phyloP scores from a whole-genome alignment of 2,329 filamentous ascomycete species.

The Diaporthe sp. region DNA sequence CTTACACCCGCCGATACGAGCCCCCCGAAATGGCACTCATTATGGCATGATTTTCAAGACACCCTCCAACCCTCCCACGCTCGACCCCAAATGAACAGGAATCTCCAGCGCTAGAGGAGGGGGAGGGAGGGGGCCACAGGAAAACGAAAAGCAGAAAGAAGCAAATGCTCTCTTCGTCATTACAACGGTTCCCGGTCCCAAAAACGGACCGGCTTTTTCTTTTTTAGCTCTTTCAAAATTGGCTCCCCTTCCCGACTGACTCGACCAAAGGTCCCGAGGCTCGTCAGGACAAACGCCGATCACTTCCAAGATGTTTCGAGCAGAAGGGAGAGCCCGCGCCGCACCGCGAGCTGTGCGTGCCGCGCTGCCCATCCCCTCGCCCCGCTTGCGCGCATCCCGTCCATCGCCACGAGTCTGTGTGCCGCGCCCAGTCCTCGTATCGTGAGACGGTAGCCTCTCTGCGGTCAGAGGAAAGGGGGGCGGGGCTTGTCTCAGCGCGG shows the following conservation, averaged over 20 bases:
- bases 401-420: slow-evolving; percentile 27
- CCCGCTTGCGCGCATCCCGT: slow-evolving; percentile 11
- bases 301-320: slow-evolving; percentile 18
- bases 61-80: neutral
- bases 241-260: slow-evolving; percentile 8
- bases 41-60: slow-evolving; percentile 29
- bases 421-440: slow-evolving; percentile 35
- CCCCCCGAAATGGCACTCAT: slow-evolving; percentile 18
- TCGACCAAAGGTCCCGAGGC: neutral
- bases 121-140: neutral
- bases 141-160: neutral
- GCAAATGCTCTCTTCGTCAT: slow-evolving; percentile 2
- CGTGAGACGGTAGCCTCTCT: slow-evolving; percentile 32
- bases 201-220: slow-evolving; percentile 15
- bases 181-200: slow-evolving; percentile 29
- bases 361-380: neutral
- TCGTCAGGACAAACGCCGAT: slow-evolving; percentile 5
- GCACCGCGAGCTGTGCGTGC: slow-evolving; percentile 23
- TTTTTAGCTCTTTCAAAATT: slow-evolving; percentile 11
- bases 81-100: neutral
- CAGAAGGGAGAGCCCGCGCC: slow-evolving; percentile 17
- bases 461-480: slow-evolving; percentile 19
- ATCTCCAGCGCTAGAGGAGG: slow-evolving; percentile 7
- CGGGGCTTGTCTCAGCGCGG: slow-evolving; percentile 11
- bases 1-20: slow-evolving; percentile 26